Conservation (phyloP, 306 rosid genomes). For the Abrus pulchellus region DNA sequence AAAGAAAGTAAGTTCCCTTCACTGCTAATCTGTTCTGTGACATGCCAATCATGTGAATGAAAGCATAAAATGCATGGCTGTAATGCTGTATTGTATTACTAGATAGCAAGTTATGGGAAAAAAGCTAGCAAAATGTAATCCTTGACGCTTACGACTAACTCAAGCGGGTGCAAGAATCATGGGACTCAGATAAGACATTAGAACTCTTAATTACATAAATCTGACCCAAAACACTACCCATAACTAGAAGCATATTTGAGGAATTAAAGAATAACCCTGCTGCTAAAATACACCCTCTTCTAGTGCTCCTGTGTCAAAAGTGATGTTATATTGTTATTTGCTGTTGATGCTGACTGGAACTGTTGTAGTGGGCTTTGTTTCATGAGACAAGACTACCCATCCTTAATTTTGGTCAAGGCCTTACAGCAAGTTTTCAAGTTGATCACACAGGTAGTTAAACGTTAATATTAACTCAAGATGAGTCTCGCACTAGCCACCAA, state of each 20-base stretch:
- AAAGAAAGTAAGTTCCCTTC: constrained; percentile 77
- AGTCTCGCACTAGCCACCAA: constrained; percentile 1
- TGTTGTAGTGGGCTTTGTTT: too few species aligned
- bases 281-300: too few species aligned
- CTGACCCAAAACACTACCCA: neutral
- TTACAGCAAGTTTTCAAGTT: constrained; percentile 17
- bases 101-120: neutral
- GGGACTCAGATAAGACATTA: neutral
- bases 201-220: neutral
- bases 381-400: too few species aligned
- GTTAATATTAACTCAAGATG: constrained; percentile 3
- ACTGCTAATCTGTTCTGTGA: neutral
- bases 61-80: neutral
- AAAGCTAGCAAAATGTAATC: neutral
- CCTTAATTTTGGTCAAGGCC: too few species aligned
- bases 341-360: too few species aligned
- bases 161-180: too few species aligned
- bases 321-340: too few species aligned
- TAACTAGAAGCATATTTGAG: neutral
- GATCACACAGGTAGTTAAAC: constrained; percentile 4
- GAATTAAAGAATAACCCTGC: too few species aligned
- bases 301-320: too few species aligned
- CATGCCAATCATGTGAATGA: constrained; percentile 8
- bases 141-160: neutral
- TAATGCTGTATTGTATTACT: too few species aligned